Evolutionary conservation across 768 basidiomycete genomes (phyloP), one percentile per base, ranked within the genome.

Genomic region (Postia placenta): DNA sequence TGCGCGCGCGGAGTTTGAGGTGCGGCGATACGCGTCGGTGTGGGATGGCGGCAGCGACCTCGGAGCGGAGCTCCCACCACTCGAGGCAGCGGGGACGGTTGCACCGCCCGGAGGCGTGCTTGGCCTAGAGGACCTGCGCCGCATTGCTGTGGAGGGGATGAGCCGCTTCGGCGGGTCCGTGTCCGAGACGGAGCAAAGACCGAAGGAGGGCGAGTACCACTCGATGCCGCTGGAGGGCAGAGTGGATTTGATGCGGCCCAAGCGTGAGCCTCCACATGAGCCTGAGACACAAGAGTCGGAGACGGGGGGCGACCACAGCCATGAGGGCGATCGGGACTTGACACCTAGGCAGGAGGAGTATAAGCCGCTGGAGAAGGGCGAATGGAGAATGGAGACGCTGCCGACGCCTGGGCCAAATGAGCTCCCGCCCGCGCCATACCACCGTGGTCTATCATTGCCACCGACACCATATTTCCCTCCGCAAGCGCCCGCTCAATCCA

Each of bases 151-250:
- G 15, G 73, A 83, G 56, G 85, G 85, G 15, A 66, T 81, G 27
- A 28, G 24, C 19, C 22, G 24, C 1, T 12, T 51, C 25, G 49
- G 46, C 37, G 47, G 41, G 14, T 45, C 49, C 46, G 39, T 40
- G 20, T 52, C 37, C 40, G 40, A 30, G 46, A 39, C 47, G 20
- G 37, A 44, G 17, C 45, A 47, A 22, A 45, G 36, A 17, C 45
- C 56, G 12, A 75, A 75, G 5, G 79, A 86, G 60, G 91, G 89
- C 27, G 76, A 81, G 54, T 97, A 96, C 63, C 74, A 72, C 48
- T 84, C 78, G 44, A 66, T 97, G 68, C 94, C 94, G 14, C 71
- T 96, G 19, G 86, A 90, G 50, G 93, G 93, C 4, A 83, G 93
- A 41, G 74, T 94, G 48, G 92, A 95, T 61, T 72, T 97, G 57